A percentile compares a stretch with the other conserved stretches of the same genome.
phyloP scores from a whole-genome alignment of 139 green algal species.

The Nannochloris sp. region DNA sequence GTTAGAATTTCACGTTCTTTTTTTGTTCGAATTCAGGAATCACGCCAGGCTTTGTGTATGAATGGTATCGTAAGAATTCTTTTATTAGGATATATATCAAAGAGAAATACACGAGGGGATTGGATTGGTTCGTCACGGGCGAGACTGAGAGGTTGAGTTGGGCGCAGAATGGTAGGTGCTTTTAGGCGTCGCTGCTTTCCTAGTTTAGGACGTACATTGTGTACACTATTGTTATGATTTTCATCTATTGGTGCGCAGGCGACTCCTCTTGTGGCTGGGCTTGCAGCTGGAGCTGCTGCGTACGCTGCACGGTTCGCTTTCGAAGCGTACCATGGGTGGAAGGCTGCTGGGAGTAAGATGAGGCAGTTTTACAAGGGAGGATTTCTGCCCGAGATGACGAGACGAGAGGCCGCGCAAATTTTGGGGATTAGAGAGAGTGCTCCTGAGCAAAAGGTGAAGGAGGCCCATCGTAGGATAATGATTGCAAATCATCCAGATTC shows the following conservation, averaged over 20 bases:
- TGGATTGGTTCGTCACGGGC: too few relatives aligned
- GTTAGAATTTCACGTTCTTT: too few relatives aligned
- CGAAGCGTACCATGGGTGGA: conserved; percentile 56
- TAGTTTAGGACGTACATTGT: neutral
- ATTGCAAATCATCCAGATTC: conserved; percentile 96
- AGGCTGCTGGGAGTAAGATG: conserved; percentile 37
- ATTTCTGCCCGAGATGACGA: conserved; percentile 88
- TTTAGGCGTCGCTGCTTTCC: too few relatives aligned
- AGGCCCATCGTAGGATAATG: conserved; percentile 93
- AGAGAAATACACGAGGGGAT: too few relatives aligned
- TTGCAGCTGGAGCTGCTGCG: conserved; percentile 77
- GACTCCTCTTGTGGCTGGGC: conserved; percentile 70
- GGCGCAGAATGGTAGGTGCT: too few relatives aligned
- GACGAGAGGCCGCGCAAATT: conserved; percentile 86
- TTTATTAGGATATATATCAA: too few relatives aligned
- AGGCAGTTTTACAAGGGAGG: conserved; percentile 84
- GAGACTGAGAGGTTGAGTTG: too few relatives aligned
- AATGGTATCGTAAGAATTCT: too few relatives aligned
- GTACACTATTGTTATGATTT: neutral
- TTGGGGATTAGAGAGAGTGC: conserved; percentile 77
- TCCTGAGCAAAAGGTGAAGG: conserved; percentile 79
- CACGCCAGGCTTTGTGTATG: too few relatives aligned
- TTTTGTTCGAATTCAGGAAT: too few relatives aligned
- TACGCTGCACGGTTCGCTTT: conserved; percentile 60
- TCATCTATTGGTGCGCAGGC: conserved; percentile 39